Base-by-base conservation (phyloP, 2,329 filamentous ascomycete genomes). In the Curvularia sp. region DNA sequence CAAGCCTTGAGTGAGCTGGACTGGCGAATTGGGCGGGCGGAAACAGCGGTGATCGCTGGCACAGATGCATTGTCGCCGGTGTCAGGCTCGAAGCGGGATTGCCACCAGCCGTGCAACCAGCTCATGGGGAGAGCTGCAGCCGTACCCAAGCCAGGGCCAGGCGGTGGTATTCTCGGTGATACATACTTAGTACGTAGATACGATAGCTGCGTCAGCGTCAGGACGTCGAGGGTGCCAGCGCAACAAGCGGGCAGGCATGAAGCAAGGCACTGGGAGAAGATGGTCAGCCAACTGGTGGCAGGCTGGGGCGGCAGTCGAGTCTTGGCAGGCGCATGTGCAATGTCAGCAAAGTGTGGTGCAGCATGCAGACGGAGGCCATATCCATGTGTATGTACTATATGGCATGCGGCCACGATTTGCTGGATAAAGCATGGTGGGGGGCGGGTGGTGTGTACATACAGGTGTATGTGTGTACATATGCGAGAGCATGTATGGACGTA, bases 281-380 rank as follows among this genome's bases (percentile, higher is more conserved):
- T 27, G 25, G 7, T n/a, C n/a, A n/a, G n/a, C n/a, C 19, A 1
- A n/a, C n/a, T 19, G n/a, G 8, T 2, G 3, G 36, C 36, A 9
- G 42, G 41, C 39, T 36, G 15, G 32, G 32, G n/a, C 34, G 15
- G 15, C 34, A 15, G 34, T 5, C 5, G n/a, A 3, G 34, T 13
- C 57, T 52, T 54, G 49, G 57, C 46, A 42, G 38, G 51, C 45
- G 53, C 43, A 50, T 52, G 53, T 60, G 53, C 51, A 48, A 57
- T 27, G 21, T 47, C 53, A 49, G 43, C 41, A 50, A 57, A 52
- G 55, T 54, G 53, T 54, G 50, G 52, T 51, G 57, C 54, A 58
- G 51, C 55, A 53, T 46, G n/a, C n/a, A n/a, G n/a, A n/a, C n/a
- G n/a, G n/a, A n/a, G 13, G 51, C 57, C 58, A 60, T 58, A 64